Evolutionary conservation across 176 grass and related monocot genomes (phyloP).

Genomic region (Hsuehochloa calcarea): DNA sequence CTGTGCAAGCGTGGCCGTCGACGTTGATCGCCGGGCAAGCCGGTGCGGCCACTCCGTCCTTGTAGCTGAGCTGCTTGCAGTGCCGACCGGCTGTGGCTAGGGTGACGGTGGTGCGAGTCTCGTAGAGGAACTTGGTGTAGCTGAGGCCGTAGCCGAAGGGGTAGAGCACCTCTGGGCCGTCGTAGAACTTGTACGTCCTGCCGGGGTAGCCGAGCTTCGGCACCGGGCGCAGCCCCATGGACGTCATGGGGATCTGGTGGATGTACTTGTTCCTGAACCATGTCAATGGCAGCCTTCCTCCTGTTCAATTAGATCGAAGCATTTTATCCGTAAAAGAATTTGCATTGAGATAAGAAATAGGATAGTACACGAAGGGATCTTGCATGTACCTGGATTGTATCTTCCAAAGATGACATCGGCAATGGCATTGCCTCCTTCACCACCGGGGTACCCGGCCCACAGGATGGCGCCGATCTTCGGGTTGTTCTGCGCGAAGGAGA

Average conservation of each 20-base stretch:
- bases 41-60: neutral
- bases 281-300: slow-evolving; percentile 39
- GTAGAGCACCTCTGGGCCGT: slow-evolving; percentile 26
- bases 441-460: slow-evolving; percentile 59
- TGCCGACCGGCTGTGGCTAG: neutral
- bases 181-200: slow-evolving; percentile 49
- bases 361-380: neutral
- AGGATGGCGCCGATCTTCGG: slow-evolving; percentile 57
- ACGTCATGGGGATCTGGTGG: slow-evolving; percentile 40
- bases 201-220: slow-evolving; percentile 36
- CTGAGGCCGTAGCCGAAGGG: slow-evolving; percentile 37
- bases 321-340: neutral
- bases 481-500: slow-evolving; percentile 54
- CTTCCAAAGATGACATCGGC: slow-evolving; percentile 48
- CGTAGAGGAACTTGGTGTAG: slow-evolving; percentile 42
- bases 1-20: neutral
- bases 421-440: slow-evolving; percentile 49
- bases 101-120: neutral
- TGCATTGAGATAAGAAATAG: neutral
- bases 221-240: slow-evolving; percentile 40
- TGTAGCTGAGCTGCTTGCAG: slow-evolving; percentile 46
- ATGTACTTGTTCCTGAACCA: slow-evolving; percentile 46
- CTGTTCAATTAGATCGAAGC: neutral
- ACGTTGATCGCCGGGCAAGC: slow-evolving; percentile 10
- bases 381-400: slow-evolving; percentile 42